phyloP scores from a whole-genome alignment of 345 rosid species.

The Litchi chinensis region DNA sequence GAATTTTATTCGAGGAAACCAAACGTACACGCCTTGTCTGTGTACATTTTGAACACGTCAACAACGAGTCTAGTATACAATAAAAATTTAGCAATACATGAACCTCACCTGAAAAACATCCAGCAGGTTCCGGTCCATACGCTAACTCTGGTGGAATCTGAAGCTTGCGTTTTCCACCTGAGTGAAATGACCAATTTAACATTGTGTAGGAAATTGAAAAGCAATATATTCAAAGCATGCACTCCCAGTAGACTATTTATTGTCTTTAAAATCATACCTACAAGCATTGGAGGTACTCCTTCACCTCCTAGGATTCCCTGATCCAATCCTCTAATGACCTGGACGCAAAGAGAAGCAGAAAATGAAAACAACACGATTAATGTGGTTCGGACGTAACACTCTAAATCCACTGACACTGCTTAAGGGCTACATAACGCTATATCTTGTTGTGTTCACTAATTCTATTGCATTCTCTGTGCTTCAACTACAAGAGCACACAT shows the following conservation, averaged over 20 bases:
- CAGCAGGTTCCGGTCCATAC: conserved; percentile 97
- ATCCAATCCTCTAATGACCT: conserved; percentile 90
- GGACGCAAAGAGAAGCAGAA: conserved; percentile 9
- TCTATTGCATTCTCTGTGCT: background rate
- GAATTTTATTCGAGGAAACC: background rate
- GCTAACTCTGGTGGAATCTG: conserved; percentile 86
- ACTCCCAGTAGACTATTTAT: background rate
- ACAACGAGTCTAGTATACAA: background rate
- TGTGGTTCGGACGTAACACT: background rate
- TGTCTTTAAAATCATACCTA: conserved; percentile 49
- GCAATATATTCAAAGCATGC: background rate
- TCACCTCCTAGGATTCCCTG: conserved; percentile 92
- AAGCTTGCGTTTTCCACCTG: conserved; percentile 90
- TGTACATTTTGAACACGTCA: background rate
- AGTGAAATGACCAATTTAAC: background rate
- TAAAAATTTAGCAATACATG: background rate
- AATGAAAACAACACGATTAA: background rate
- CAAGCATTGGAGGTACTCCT: conserved; percentile 91
- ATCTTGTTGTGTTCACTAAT: no score
- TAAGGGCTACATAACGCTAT: background rate
- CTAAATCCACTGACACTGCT: background rate
- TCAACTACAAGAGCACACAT: background rate
- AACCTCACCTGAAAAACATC: conserved; percentile 82
- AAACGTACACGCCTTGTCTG: background rate
- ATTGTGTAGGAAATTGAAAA: conserved; percentile 2